These are phyloP conservation scores for Phytophthora multivora DNA, from an alignment of 352 stramenopile genomes.

Conservation along the genomic window DNA sequence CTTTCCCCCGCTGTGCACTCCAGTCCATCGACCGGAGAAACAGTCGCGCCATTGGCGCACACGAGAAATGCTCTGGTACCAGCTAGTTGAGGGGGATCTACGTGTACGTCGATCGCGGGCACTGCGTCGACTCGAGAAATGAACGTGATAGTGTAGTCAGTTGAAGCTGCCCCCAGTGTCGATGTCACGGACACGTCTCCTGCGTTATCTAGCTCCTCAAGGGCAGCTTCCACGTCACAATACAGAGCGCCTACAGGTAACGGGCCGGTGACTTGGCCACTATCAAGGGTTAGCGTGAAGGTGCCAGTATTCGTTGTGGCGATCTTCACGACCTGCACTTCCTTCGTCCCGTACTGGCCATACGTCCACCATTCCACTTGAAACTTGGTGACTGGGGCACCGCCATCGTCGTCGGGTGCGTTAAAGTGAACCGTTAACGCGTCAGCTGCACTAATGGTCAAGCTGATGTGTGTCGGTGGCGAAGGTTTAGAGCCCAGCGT, in stretches of 20 bases:
- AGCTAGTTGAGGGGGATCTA: constrained; percentile 42
- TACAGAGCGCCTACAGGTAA: constrained; percentile 59
- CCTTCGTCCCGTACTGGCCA: constrained; percentile 46
- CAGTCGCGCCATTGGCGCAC: constrained; percentile 47
- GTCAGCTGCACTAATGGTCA: constrained; percentile 56
- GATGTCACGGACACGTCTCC: constrained; percentile 83
- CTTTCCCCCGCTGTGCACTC: constrained; percentile 62
- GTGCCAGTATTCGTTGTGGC: constrained; percentile 69
- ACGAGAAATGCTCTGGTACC: constrained; percentile 49
- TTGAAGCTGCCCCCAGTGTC: constrained; percentile 21
- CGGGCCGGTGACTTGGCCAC: constrained; percentile 49
- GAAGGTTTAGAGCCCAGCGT: constrained; percentile 63
- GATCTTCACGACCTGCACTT: constrained; percentile 89
- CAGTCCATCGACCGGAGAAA: constrained; percentile 33
- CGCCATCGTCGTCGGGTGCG: constrained; percentile 84
- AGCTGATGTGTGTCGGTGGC: constrained; percentile 38
- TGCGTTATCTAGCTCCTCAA: constrained; percentile 78
- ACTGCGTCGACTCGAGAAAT: constrained; percentile 45
- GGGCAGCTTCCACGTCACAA: constrained; percentile 75
- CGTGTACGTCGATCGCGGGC: constrained; percentile 23
- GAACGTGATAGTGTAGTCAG: constrained; percentile 67
- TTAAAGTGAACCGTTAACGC: constrained; percentile 88
- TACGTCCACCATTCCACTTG: constrained; percentile 89
- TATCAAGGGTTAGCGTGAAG: constrained; percentile 80
- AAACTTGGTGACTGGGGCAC: constrained; percentile 82